phyloP scores from a whole-genome alignment of 371 early-diverging fungal species.

The Neoconidiobolus thromboides region DNA sequence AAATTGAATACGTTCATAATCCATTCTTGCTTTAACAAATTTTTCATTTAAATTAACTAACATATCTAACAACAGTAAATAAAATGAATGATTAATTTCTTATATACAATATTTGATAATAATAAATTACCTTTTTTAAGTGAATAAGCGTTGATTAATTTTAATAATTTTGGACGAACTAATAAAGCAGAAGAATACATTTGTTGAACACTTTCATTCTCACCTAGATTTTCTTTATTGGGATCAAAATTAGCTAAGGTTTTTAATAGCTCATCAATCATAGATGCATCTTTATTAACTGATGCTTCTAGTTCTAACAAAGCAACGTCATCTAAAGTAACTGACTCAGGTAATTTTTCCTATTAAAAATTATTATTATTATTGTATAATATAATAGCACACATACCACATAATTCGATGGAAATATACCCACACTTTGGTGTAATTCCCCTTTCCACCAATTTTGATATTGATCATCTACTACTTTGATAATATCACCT shows the following conservation, averaged over 20 bases:
- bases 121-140: slow-evolving; percentile 43
- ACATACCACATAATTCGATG: slow-evolving; percentile 65
- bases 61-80: neutral
- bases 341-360: slow-evolving; percentile 34
- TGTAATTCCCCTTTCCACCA: slow-evolving; percentile 79
- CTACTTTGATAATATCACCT: slow-evolving; percentile 60
- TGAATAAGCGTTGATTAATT: slow-evolving; percentile 53
- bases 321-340: slow-evolving; percentile 27
- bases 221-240: slow-evolving; percentile 56
- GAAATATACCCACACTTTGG: slow-evolving; percentile 65
- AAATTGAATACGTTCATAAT: slow-evolving; percentile 4
- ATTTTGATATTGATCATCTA: slow-evolving; percentile 67
- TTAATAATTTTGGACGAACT: slow-evolving; percentile 56
- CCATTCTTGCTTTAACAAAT: neutral
- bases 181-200: slow-evolving; percentile 47
- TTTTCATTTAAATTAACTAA: slow-evolving; percentile 6
- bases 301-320: slow-evolving; percentile 46
- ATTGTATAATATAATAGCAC: neutral
- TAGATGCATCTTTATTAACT: slow-evolving; percentile 48
- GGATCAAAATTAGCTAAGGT: slow-evolving; percentile 61
- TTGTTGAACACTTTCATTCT: slow-evolving; percentile 70
- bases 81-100: neutral
- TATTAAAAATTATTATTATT: slow-evolving; percentile 1
- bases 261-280: slow-evolving; percentile 55
- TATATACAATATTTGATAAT: neutral